Percentiles rank a stretch among this genome's conserved stretches.
Conservation (phyloP, 2,329 filamentous ascomycete genomes). For the Diaporthe vaccinii region DNA sequence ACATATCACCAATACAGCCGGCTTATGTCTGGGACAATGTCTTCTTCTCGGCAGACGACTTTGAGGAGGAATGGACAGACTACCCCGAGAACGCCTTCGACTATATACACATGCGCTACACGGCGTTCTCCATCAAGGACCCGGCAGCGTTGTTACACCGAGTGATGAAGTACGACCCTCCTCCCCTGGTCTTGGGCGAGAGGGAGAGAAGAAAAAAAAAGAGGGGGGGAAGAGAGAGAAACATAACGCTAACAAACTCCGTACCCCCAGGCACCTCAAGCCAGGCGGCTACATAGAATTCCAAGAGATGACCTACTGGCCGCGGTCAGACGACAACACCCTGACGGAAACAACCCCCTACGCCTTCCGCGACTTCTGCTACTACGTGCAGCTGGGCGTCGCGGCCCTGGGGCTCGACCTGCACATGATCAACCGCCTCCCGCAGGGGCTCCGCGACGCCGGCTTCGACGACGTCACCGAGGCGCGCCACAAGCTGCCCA, state of each 20-base stretch:
- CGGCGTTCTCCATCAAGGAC: slow-evolving; percentile 60
- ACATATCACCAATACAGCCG: slow-evolving; percentile 66
- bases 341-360: slow-evolving; percentile 56
- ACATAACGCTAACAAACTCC: neutral
- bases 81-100: slow-evolving; percentile 61
- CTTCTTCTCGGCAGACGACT: slow-evolving; percentile 66
- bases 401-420: slow-evolving; percentile 57
- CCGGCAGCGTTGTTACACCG: slow-evolving; percentile 56
- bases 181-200: no score
- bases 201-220: no score
- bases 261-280: slow-evolving; percentile 58
- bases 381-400: slow-evolving; percentile 57
- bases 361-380: slow-evolving; percentile 61
- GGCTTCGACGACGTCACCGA: slow-evolving; percentile 57
- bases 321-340: slow-evolving; percentile 60
- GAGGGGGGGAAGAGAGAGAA: no score
- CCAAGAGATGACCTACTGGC: slow-evolving; percentile 59
- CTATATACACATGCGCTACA: slow-evolving; percentile 63
- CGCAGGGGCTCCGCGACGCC: slow-evolving; percentile 52
- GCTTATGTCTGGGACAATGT: slow-evolving; percentile 65
- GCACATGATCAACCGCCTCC: slow-evolving; percentile 54
- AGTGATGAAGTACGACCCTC: slow-evolving; percentile 55
- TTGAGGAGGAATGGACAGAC: slow-evolving; percentile 64
- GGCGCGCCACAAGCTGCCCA: slow-evolving; percentile 58
- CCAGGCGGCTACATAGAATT: slow-evolving; percentile 66